Evolutionary conservation across 1,284 basidiomycete genomes (phyloP), one percentile per base, ranked within the genome.

Genomic region (Apiotrichum laibachii): DNA sequence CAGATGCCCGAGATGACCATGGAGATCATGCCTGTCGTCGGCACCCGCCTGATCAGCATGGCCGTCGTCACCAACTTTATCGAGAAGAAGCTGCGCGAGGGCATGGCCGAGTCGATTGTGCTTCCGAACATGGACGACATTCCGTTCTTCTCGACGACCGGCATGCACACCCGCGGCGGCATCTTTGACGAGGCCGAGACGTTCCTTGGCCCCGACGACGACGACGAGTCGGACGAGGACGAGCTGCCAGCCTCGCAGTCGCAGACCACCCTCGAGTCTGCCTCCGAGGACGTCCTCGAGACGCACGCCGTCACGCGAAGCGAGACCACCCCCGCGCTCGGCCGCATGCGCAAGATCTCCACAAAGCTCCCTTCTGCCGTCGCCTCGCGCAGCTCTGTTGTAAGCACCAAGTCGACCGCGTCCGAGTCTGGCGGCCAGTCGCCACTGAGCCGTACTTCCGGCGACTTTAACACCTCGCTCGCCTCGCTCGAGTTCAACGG

Each of bases 41-140:
- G 89, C 76, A 90, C 92, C 70, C 84, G 81, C 13, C 70, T 70
- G 46, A 71, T 77, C 50, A 71, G 73, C 49, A 61, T 75, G 49
- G 65, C 86, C 50, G 88, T 96, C 86, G 89, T 98, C 52, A 80
- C 92, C 45, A 86, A 88, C 61, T 89, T 89, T 2, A 92, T 99
- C 67, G 92, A 97, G 77, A 86, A 89, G 47, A 86, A 87, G 70
- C 80, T 98, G 57, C 87, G 88, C 73, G 90, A 96, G 74, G 88
- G 92, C 62, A 92, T 94, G 72, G 81, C 90, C 84, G 95, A 99
- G 70, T 94, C 92, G 0, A 84, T 99, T 33, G 94, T 99, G 12
- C 79, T 95, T 68, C 96, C 96, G 10, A 92, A 97, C 78, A 95
- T 97, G 91, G 95, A 99, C 76, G 95, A 98, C 71, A 87, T 97